phyloP scores from a whole-genome alignment of 495 filamentous ascomycete genomes.

The Hypoxylon lenormandii region DNA sequence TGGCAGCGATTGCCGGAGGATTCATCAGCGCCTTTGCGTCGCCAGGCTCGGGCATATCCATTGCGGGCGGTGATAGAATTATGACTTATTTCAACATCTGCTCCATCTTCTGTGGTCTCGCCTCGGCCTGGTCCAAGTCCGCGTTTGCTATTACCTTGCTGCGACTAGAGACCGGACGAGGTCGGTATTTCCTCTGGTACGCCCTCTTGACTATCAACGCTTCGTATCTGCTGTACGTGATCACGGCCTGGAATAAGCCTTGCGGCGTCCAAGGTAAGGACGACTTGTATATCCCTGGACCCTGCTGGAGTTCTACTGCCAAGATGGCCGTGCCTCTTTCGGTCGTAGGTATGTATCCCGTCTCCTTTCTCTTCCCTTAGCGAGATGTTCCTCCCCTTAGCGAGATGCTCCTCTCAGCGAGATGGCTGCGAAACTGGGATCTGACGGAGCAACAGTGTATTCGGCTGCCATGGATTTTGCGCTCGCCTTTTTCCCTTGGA shows the following conservation, averaged over 20 bases:
- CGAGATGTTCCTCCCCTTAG: too few species aligned
- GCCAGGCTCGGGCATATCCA: conserved; percentile 11
- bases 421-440: conserved; percentile 5
- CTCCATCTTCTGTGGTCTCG: conserved; percentile 33
- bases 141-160: conserved; percentile 40
- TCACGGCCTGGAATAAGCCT: conserved; percentile 36
- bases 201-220: conserved; percentile 36
- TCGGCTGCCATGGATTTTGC: conserved; percentile 55
- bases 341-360: conserved; percentile 25
- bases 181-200: conserved; percentile 30
- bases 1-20: conserved; percentile 13
- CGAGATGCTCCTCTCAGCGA: not conserved
- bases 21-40: conserved; percentile 31
- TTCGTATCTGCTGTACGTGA: conserved; percentile 25
- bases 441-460: conserved; percentile 39
- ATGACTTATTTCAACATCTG: conserved; percentile 35
- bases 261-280: conserved; percentile 19
- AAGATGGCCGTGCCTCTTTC: conserved; percentile 30
- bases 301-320: conserved; percentile 38
- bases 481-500: conserved; percentile 54
- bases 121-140: conserved; percentile 45
- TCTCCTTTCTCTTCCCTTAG: not conserved
- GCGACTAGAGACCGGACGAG: conserved; percentile 30
- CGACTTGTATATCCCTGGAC: conserved; percentile 26
- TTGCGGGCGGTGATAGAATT: conserved; percentile 11